Percentiles rank a stretch among this genome's conserved stretches.
phyloP scores from a whole-genome alignment of 2,329 filamentous ascomycete genomes.

The Trichoderma sp. region DNA sequence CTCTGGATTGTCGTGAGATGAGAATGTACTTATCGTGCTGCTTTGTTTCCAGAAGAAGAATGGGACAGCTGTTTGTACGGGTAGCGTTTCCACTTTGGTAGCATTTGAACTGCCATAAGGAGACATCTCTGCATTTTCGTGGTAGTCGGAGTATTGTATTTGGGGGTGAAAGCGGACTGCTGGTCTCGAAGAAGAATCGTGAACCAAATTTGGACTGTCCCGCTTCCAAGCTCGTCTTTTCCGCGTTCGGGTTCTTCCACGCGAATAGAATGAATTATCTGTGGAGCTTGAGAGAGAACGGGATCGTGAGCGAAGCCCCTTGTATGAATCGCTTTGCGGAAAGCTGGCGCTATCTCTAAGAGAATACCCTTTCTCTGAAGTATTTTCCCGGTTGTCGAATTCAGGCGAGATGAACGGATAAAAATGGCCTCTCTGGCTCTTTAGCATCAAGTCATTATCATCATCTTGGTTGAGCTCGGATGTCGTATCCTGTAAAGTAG shows the following conservation, averaged over 20 bases:
- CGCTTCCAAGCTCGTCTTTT: neutral
- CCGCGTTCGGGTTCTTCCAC: neutral
- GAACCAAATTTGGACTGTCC: neutral
- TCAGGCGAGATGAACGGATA: neutral
- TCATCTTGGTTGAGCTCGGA: neutral
- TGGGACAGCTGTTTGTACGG: neutral
- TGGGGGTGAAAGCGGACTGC: neutral
- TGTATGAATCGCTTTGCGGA: neutral
- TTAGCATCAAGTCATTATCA: neutral
- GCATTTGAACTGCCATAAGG: neutral
- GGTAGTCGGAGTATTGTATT: neutral
- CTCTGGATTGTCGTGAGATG: neutral
- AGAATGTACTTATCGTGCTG: neutral
- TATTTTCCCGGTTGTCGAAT: neutral
- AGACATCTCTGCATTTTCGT: neutral
- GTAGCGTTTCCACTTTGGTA: neutral
- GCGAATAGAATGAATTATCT: neutral
- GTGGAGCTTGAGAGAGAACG: neutral
- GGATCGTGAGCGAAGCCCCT: neutral
- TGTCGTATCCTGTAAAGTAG: neutral
- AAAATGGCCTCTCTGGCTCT: accelerated
- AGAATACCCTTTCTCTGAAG: neutral
- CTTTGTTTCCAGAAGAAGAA: neutral
- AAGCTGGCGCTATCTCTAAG: neutral
- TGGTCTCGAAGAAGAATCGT: neutral